A percentile compares a stretch with the other conserved stretches of the same genome.
phyloP scores from a whole-genome alignment of 768 basidiomycete species.

The Suillus hirtellus region DNA sequence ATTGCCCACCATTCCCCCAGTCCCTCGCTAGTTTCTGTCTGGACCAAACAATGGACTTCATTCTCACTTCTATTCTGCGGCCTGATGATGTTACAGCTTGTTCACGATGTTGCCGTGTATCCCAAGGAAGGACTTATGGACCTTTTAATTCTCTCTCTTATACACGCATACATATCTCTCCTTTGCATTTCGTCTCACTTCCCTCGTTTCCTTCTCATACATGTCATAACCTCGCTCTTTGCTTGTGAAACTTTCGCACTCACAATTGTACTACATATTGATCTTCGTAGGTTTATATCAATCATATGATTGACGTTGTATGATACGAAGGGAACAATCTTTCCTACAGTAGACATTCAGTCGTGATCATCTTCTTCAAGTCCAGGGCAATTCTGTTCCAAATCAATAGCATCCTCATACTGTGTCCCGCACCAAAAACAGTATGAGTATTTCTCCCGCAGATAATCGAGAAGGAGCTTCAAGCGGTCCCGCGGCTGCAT shows the following conservation, averaged over 20 bases:
- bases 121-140: slow-evolving; percentile 11
- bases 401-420: slow-evolving; percentile 61
- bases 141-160: slow-evolving; percentile 11
- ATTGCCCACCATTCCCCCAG: slow-evolving; percentile 62
- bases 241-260: slow-evolving; percentile 22
- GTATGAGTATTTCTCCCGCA: slow-evolving; percentile 70
- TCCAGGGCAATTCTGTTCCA: slow-evolving; percentile 72
- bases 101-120: slow-evolving; percentile 13
- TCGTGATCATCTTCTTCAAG: slow-evolving; percentile 77
- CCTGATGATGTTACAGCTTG: slow-evolving; percentile 6
- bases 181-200: slow-evolving; percentile 7
- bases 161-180: slow-evolving; percentile 4
- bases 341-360: slow-evolving; percentile 33
- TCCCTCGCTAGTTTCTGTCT: slow-evolving; percentile 16
- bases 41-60: neutral
- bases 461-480: slow-evolving; percentile 64
- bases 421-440: slow-evolving; percentile 90
- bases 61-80: neutral
- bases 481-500: slow-evolving; percentile 70
- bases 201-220: slow-evolving; percentile 15
- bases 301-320: neutral
- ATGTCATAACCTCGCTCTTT: slow-evolving; percentile 14
- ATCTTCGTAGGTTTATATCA: neutral
- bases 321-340: neutral
- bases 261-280: slow-evolving; percentile 11